Percentiles rank a stretch among this genome's conserved stretches.
These are phyloP conservation scores for Phytophthora lateralis DNA, from an alignment of 352 stramenopile species.

Conservation along the genomic window DNA sequence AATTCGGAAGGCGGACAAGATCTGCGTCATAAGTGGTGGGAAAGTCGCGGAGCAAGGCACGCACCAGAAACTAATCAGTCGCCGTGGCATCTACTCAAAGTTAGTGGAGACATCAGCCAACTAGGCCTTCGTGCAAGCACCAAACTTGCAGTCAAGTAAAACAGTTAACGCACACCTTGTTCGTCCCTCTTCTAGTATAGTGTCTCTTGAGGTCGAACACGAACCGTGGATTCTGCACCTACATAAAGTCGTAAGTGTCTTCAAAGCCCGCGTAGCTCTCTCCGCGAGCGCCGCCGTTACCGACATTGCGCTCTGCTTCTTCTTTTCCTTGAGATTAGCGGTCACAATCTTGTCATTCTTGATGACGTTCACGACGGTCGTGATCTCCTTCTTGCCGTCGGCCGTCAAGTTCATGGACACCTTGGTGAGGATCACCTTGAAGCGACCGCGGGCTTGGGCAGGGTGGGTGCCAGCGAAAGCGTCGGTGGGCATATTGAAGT, in stretches of 20 bases:
- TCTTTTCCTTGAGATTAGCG: constrained; percentile 85
- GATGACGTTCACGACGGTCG: constrained; percentile 87
- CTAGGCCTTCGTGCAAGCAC: too few relatives aligned
- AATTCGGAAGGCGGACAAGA: constrained; percentile 33
- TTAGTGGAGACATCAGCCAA: too few relatives aligned
- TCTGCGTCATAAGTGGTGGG: constrained; percentile 35
- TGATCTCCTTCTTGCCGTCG: constrained; percentile 89
- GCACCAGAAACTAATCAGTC: constrained; percentile 21
- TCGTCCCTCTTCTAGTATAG: constrained; percentile 11
- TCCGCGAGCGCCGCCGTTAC: too few relatives aligned
- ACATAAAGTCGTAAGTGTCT: constrained; percentile 88
- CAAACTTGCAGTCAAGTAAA: too few relatives aligned
- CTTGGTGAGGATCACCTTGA: constrained; percentile 85
- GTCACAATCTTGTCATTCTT: constrained; percentile 89
- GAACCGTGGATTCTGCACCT: constrained; percentile 34
- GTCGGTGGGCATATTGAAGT: constrained; percentile 81
- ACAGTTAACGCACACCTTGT: too few relatives aligned
- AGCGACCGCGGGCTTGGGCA: constrained; percentile 32
- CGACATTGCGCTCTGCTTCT: constrained; percentile 90
- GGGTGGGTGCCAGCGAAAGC: constrained; percentile 65
- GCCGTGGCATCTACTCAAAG: too few relatives aligned
- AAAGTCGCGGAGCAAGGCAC: constrained; percentile 39
- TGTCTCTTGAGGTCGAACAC: constrained; percentile 6
- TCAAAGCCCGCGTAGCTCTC: constrained; percentile 76
- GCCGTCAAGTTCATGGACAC: constrained; percentile 77